Conservation (phyloP, 164 flowering plant species). For the Macadamia tetraphylla region DNA sequence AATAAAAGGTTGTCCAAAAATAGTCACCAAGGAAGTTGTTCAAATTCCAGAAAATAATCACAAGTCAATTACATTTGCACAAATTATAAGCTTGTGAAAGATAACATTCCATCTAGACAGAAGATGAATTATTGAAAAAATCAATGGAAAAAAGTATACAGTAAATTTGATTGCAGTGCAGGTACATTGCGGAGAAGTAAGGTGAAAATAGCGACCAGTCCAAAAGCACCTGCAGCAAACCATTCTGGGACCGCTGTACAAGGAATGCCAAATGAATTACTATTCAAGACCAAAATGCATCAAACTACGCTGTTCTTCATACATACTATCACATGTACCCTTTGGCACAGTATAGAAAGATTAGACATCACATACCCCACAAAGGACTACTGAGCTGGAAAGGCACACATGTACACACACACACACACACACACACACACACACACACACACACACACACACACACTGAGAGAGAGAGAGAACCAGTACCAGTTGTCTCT, state of each 20-base stretch:
- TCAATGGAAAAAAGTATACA: conserved; percentile 42
- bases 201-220: conserved; percentile 79
- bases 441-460: no score
- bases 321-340: not conserved
- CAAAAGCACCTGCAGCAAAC: conserved; percentile 98
- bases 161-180: conserved; percentile 76
- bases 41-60: no score
- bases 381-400: no score
- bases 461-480: no score
- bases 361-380: not conserved
- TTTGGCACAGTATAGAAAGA: not conserved
- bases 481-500: conserved; percentile 64
- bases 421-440: no score
- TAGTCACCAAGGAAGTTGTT: not conserved
- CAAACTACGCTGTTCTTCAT: not conserved
- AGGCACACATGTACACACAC: no score
- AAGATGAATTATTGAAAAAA: not conserved
- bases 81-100: not conserved
- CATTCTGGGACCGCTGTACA: conserved; percentile 94
- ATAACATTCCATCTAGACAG: not conserved
- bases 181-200: conserved; percentile 94
- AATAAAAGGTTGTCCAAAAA: not conserved
- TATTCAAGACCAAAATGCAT: not conserved
- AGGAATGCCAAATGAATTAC: conserved; percentile 8
- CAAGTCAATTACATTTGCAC: no score